Evolutionary conservation across 164 flowering plant genomes (phyloP), one percentile per base, ranked within the genome.

Genomic region (Stephania japonica): DNA sequence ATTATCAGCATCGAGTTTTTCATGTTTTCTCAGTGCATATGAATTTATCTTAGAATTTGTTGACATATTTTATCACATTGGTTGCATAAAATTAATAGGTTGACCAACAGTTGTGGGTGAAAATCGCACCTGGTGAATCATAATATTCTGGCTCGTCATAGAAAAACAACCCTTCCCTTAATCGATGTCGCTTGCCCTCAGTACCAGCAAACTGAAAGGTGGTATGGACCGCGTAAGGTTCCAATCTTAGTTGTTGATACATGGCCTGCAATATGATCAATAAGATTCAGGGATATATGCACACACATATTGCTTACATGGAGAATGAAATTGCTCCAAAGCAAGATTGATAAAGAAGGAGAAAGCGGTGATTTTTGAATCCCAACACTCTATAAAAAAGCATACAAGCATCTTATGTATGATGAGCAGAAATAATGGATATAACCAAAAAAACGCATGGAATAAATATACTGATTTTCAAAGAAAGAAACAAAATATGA

Each of bases 191-290:
- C 84, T 96, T 96, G 70, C 99, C 99, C 70, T 87, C 97, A 73
- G 97, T 96, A 44, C 99, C 98, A 49, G 90, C 99, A 86, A 77
- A 93, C 79, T 96, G 99, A 79, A 91, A 96, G 73, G 99, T 96
- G 27, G 99, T 96, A 81, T 96, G 99, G 69, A 96, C 92, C 23
- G 98, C 99, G 85, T 93, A 96, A 42, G 99, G 94, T 77, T 93
- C 93, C 85, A 96, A 73, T 81, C 88, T 87, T 32, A 96, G 86
- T 81, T 93, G 99, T 75, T 91, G 89, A 85, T 87, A 84, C 90
- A 88, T 87, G 67, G 91, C 89, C 98, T 96, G 89, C 72, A 67
- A 70, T 41, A 70, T 49, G 70, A 25, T 67, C 56, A 65, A 25
- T 69, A 66, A 10, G 53, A 53, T 53, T 16, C 6, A 68, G 12